Evolutionary conservation across 331 rosid species (phyloP), one percentile per base, ranked within the genome.

Genomic region (Prunus yedoensis): DNA sequence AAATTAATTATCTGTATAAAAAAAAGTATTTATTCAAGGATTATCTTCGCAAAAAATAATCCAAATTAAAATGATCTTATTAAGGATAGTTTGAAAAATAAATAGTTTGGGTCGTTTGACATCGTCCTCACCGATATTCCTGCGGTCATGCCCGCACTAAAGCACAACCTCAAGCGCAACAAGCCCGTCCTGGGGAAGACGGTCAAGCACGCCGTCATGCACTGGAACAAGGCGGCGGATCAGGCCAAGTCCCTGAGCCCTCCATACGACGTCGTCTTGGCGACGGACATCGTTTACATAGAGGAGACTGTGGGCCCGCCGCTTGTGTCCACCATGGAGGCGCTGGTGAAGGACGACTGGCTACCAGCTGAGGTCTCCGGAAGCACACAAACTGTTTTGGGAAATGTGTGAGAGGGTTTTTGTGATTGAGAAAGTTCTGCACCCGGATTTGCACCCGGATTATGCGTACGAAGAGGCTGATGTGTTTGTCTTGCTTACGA

Each of bases 111-210:
- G 27, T 25, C 27, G 27, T 25, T 25, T 25, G 38, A 32, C 38
- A 0, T 32, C 8, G 38, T 32, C 49, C 90, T 94, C 76, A 91
- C 97, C 17, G 98, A 94, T 68, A 91, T 94, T 25, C 74, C 96
- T 47, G 95, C 97, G 3, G 97, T 94, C 20, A 87, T 91, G 91
- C 97, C 98, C 13, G 98, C 98, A 0, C 91, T 94, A 18, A 94
- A 94, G 66, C 91, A 82, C 41, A 94, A 91, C 76, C 91, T 94
- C 6, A 91, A 91, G 74, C 83, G 86, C n/a, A 94, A 91, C 83
- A 94, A 90, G 54, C 76, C 86, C n/a, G 82, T 86, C 28, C 88
- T 91, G 28, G 83, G 84, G 32, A 94, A 91, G 77, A 75, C 85
- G 72, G 85, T 94, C 2, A 91, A 93, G 70, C 79, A 93, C 87